A percentile compares a stretch with the other conserved stretches of the same genome.
These are phyloP conservation scores for Pleurotus giganteus DNA, from an alignment of 768 basidiomycete species.

Conservation along the genomic window DNA sequence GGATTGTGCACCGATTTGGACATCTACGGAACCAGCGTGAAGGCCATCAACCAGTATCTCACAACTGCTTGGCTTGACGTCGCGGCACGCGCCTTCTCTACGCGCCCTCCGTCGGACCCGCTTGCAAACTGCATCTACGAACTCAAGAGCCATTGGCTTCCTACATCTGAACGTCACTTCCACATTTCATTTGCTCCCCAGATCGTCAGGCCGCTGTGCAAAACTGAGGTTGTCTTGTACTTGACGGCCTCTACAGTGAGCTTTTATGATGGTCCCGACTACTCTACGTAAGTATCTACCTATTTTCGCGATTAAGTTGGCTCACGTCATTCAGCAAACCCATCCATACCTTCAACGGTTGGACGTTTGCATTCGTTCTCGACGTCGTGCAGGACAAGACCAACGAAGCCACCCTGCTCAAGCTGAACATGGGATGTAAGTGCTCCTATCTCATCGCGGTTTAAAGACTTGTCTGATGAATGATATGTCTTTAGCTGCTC, in stretches of 20 bases:
- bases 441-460: background rate
- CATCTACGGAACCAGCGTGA: constrained; percentile 12
- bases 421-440: constrained; percentile 3
- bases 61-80: constrained; percentile 9
- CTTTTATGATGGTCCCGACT: constrained; percentile 11
- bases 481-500: background rate
- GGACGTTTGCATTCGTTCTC: constrained; percentile 4
- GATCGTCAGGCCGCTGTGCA: constrained; percentile 17
- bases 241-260: constrained; percentile 15
- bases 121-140: constrained; percentile 8
- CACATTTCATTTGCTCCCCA: constrained; percentile 19
- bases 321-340: background rate
- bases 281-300: constrained; percentile 7
- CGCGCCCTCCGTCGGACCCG: background rate
- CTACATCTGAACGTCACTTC: constrained; percentile 15
- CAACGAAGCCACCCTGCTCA: constrained; percentile 3
- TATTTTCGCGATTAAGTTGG: background rate
- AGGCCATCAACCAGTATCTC: constrained; percentile 17
- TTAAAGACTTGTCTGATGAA: background rate
- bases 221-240: constrained; percentile 19
- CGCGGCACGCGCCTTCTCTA: background rate
- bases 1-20: constrained; percentile 12
- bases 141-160: constrained; percentile 9
- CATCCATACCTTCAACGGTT: background rate
- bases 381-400: constrained; percentile 1